Evolutionary conservation across 495 filamentous ascomycete species (phyloP).

Genomic region (Antarctomyces pellizariae): DNA sequence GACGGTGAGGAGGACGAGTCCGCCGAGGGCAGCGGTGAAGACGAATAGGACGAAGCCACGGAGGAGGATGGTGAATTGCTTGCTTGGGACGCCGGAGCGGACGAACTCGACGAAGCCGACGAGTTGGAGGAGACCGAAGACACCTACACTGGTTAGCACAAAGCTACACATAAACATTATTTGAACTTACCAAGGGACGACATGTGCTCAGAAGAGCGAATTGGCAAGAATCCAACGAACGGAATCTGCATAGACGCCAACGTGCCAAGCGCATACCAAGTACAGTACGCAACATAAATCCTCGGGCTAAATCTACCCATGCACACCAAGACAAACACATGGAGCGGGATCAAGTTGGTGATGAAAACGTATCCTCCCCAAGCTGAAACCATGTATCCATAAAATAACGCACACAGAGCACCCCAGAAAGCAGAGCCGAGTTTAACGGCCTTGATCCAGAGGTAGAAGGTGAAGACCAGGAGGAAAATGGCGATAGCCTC

Average conservation of each 20-base stretch:
- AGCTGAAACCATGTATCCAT: slow-evolving; percentile 98
- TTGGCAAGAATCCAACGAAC: slow-evolving; percentile 91
- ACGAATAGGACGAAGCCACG: slow-evolving; percentile 58
- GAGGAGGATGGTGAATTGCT: slow-evolving; percentile 76
- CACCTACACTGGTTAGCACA: slow-evolving; percentile 31
- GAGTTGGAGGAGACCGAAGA: slow-evolving; percentile 89
- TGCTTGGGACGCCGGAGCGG: slow-evolving; percentile 62
- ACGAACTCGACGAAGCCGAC: slow-evolving; percentile 85
- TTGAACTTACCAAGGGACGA: slow-evolving; percentile 56
- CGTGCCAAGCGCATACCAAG: slow-evolving; percentile 93
- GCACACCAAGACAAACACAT: slow-evolving; percentile 82
- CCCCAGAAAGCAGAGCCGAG: slow-evolving; percentile 91
- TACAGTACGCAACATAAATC: slow-evolving; percentile 88
- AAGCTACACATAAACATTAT: background rate
- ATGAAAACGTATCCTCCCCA: slow-evolving; percentile 99
- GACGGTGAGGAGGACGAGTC: slow-evolving; percentile 60
- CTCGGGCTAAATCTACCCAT: slow-evolving; percentile 94
- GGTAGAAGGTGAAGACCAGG: slow-evolving; percentile 93
- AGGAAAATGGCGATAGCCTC: slow-evolving; percentile 99
- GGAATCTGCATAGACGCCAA: slow-evolving; percentile 99
- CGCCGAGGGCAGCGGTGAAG: slow-evolving; percentile 44
- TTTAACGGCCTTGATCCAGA: slow-evolving; percentile 98
- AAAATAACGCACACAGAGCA: slow-evolving; percentile 83
- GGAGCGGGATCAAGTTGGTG: slow-evolving; percentile 88
- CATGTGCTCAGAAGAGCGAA: slow-evolving; percentile 98